Percentiles rank a stretch among this genome's conserved stretches.
phyloP scores from a whole-genome alignment of 1,284 basidiomycete species.

The Violaceomyces palustris region DNA sequence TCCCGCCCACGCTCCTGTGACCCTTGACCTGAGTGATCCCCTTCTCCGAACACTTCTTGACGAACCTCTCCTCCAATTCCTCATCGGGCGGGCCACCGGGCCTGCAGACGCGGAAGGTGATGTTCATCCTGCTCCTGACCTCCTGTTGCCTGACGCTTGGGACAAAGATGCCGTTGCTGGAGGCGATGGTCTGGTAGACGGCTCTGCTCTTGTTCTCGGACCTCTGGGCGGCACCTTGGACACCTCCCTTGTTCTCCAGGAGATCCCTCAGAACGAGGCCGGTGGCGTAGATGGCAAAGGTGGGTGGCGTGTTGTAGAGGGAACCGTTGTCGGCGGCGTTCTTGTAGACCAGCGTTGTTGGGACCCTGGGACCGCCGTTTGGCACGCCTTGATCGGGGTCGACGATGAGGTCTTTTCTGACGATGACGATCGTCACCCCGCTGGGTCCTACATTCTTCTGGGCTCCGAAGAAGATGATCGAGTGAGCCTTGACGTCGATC shows the following conservation, averaged over 20 bases:
- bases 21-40: slow-evolving; percentile 45
- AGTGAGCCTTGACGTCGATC: slow-evolving; percentile 68
- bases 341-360: slow-evolving; percentile 79
- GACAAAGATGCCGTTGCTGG: slow-evolving; percentile 25
- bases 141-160: slow-evolving; percentile 38
- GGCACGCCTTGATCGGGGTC: slow-evolving; percentile 40
- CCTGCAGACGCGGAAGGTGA: slow-evolving; percentile 46
- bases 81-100: slow-evolving; percentile 27
- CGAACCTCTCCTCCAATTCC: slow-evolving; percentile 39
- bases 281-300: slow-evolving; percentile 85
- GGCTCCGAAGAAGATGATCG: slow-evolving; percentile 93
- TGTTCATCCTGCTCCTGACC: slow-evolving; percentile 49
- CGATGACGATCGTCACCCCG: slow-evolving; percentile 86
- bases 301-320: slow-evolving; percentile 91
- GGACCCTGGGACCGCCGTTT: slow-evolving; percentile 62
- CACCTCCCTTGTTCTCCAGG: slow-evolving; percentile 60
- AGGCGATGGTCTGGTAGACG: slow-evolving; percentile 44
- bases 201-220: slow-evolving; percentile 23
- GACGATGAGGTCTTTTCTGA: slow-evolving; percentile 72
- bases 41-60: slow-evolving; percentile 30
- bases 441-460: slow-evolving; percentile 98
- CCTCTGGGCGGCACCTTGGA: slow-evolving; percentile 56
- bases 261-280: slow-evolving; percentile 78
- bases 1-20: slow-evolving; percentile 56
- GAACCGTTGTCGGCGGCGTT: slow-evolving; percentile 72